phyloP scores from a whole-genome alignment of 805 yeast species.

The Saccharomycopsis sp. region DNA sequence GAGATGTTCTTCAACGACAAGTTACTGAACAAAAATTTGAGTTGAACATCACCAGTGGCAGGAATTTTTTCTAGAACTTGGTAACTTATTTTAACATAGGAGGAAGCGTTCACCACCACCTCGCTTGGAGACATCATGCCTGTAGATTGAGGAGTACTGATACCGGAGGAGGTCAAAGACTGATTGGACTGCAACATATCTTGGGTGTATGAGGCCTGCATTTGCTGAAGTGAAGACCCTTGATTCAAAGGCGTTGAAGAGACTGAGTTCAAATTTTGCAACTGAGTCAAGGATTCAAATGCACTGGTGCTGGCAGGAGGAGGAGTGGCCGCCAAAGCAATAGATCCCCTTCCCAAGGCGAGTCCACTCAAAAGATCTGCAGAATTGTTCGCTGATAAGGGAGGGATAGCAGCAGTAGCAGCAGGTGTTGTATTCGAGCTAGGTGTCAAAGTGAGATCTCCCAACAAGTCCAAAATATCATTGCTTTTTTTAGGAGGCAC shows the following conservation, averaged over 20 bases:
- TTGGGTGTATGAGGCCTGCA: conserved; percentile 21
- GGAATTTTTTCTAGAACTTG: conserved; percentile 31
- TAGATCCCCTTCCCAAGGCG: conserved; percentile 41
- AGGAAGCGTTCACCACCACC: conserved; percentile 34
- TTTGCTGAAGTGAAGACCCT: conserved; percentile 20
- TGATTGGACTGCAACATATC: conserved; percentile 17
- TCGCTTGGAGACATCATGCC: too few species aligned
- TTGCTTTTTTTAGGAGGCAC: conserved; percentile 32
- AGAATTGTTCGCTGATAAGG: neutral
- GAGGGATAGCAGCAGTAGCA: conserved; percentile 3
- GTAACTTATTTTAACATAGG: conserved; percentile 41
- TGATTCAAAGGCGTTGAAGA: conserved; percentile 19
- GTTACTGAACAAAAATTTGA: conserved; percentile 44
- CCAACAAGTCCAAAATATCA: conserved; percentile 65
- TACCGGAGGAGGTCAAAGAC: conserved; percentile 16
- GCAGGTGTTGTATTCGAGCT: conserved; percentile 38
- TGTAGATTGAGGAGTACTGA: conserved; percentile 21
- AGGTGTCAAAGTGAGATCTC: conserved; percentile 42
- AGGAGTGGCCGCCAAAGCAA: conserved; percentile 29
- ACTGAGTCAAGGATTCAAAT: conserved; percentile 15
- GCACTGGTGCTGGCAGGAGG: conserved; percentile 19
- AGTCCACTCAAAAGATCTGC: conserved; percentile 3
- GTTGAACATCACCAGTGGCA: conserved; percentile 26
- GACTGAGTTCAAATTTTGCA: conserved; percentile 19
- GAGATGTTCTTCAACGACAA: conserved; percentile 32